Percentiles rank a stretch among this genome's conserved stretches.
Conservation (phyloP, 1,139 yeast genomes). For the Debaryomyces udenii region DNA sequence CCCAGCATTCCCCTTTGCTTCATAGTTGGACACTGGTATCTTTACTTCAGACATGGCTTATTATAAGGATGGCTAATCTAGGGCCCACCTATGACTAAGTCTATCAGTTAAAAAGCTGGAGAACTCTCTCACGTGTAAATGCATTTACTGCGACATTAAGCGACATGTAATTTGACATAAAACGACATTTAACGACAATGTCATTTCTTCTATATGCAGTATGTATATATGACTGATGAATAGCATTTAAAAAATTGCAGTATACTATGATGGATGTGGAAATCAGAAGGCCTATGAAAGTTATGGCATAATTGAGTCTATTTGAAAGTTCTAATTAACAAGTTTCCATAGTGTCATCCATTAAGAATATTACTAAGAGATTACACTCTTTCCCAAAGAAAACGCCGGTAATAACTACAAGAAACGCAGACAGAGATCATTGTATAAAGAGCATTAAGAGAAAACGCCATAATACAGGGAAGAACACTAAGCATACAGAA, state of each 20-base stretch:
- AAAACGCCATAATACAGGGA: not conserved
- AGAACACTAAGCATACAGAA: not conserved
- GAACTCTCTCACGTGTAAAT: too few species aligned
- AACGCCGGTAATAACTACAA: conserved; percentile 4
- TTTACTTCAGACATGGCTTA: conserved; percentile 3
- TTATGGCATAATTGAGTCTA: conserved; percentile 4
- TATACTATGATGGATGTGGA: not conserved
- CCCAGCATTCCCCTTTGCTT: not conserved
- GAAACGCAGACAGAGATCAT: conserved; percentile 1
- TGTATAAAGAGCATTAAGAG: not conserved
- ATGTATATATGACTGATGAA: conserved; percentile 1
- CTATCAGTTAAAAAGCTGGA: too few species aligned
- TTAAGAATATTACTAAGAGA: conserved; percentile 11
- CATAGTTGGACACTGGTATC: conserved; percentile 3
- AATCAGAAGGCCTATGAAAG: conserved; percentile 3
- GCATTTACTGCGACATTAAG: not conserved
- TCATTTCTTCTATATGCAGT: conserved; percentile 6
- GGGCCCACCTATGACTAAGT: too few species aligned
- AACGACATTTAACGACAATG: conserved; percentile 6
- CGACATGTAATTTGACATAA: not conserved
- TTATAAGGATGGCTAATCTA: too few species aligned
- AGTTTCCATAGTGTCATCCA: conserved; percentile 13
- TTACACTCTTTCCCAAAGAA: conserved; percentile 11
- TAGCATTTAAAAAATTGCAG: conserved; percentile 3
- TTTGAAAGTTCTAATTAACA: not conserved